phyloP scores from a whole-genome alignment of 345 rosid genomes.

The Camelina sativa region DNA sequence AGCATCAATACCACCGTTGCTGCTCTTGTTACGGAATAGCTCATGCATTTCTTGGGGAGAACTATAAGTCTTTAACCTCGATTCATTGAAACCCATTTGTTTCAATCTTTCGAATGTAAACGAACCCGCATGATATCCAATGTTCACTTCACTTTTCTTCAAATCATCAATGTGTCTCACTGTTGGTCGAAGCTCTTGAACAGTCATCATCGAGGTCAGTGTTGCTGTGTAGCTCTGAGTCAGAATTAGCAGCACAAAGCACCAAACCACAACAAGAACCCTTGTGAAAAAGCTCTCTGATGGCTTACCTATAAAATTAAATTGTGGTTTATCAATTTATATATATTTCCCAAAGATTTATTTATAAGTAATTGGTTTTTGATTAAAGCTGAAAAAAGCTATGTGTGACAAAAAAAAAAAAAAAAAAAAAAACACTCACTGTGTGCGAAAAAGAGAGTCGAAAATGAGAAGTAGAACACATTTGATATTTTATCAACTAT shows the following conservation, averaged over 20 bases:
- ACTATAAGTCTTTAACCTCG: conserved; percentile 36
- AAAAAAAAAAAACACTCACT: conserved; percentile 18
- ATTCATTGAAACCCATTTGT: conserved; percentile 40
- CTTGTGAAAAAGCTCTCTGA: conserved; percentile 60
- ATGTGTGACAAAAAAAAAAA: neutral
- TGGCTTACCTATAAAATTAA: conserved; percentile 52
- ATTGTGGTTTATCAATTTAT: neutral
- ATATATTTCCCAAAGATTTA: neutral
- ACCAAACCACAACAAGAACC: conserved; percentile 68
- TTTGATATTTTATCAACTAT: conserved; percentile 44
- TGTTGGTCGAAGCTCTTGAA: conserved; percentile 62
- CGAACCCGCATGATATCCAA: conserved; percentile 56
- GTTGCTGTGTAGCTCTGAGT: conserved; percentile 82
- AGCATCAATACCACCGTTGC: conserved; percentile 54
- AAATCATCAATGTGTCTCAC: conserved; percentile 54
- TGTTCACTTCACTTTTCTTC: conserved; percentile 43
- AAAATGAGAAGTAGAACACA: conserved; percentile 43
- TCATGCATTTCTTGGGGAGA: conserved; percentile 47
- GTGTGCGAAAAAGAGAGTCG: conserved; percentile 41
- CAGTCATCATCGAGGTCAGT: conserved; percentile 64
- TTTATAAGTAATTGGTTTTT: neutral
- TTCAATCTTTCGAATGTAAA: conserved; percentile 50
- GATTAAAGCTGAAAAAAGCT: neutral
- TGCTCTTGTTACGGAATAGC: conserved; percentile 48
- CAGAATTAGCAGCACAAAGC: conserved; percentile 66